Evolutionary conservation across 202 grass and related monocot genomes (phyloP), one percentile per base, ranked within the genome.

Genomic region (Eragrostis tef): DNA sequence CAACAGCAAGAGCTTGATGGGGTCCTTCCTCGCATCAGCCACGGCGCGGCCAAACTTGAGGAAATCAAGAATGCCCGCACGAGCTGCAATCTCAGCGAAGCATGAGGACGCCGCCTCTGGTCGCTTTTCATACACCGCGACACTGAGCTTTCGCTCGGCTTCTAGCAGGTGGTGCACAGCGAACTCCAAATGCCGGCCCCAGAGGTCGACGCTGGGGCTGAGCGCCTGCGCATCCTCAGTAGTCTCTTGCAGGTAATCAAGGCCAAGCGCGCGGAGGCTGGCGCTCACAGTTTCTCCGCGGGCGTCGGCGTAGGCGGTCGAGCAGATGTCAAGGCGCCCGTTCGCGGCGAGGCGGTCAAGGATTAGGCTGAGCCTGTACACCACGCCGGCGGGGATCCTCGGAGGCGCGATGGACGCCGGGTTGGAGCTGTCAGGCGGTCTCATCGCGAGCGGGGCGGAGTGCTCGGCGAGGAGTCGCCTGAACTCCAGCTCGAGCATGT

Each of bases 161-260:
- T 94, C 92, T 0, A 98, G 78, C 17, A 98, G 88, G 88, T 98
- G 92, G 77, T 87, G 87, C 77, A 95, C 88, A 2, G 92, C 81
- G 31, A 98, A 98, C 83, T 95, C 92, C 12, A 98, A 44, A 78
- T 98, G 95, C 24, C 78, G 64, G 0, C 88, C 88, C 92, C 92
- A 98, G 12, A 75, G 88, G 48, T 91, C 87, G 22, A 98, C 90
- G 46, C 87, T 64, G 0, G 88, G 77, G 43, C 87, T 91, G 26
- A 95, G 82, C 50, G 64, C 77, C 80, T 93, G 95, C 6, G 93
- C 92, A 44, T 98, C 92, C 39, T 90, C 88, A 0, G 73, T 69
- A 0, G 78, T 53, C 64, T 88, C 83, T 0, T 77, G 78, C 44
- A 98, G 21, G 77, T 95, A 98, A 17, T 90, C 92, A 1, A 93